Evolutionary conservation across 345 rosid species (phyloP), one percentile per base, ranked within the genome.

Genomic region (Chamaenerion angustifolium): DNA sequence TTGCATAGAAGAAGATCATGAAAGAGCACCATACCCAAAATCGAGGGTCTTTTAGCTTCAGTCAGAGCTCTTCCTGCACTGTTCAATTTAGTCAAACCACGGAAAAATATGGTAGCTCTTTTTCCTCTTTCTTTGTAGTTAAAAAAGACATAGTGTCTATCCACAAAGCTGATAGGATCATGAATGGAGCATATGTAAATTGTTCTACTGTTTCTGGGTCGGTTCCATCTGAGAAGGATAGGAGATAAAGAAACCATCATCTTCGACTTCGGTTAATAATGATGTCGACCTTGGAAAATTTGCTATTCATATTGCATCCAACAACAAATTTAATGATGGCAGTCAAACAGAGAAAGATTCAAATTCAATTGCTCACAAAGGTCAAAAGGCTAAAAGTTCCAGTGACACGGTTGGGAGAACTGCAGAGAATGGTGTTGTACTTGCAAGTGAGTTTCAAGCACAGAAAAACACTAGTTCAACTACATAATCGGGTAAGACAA

Each of bases 351-450:
- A 5, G 37, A 31, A 31, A 7, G 37, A 31, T 31, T 31, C 37
- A 31, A 31, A 2, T 21, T 21, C 25, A 21, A 21, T 8, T 31
- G 8, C 37, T 8, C 49, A 58, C 46, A 48, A 44, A 4, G 16
- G 35, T 63, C 27, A 55, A 21, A 49, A 21, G 46, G 71, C 66
- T 47, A 49, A 8, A 5, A 50, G 16, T 27, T 21, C 54, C 12
- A 35, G 64, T 54, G 83, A 70, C 56, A 59, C 59, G 44, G 61
- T 54, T 41, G 68, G 63, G 40, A 69, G 76, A 64, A 53, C 48
- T 51, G 51, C 48, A 70, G 74, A 62, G 57, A 79, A 68, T 64
- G 78, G 73, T 27, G 50, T 68, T n/a, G 69, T 58, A 49, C 75
- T 74, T 54, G 71, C 78, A 4, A 60, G 75, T 27, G 60, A 65